Percentiles rank a stretch among this genome's conserved stretches.
Evolutionary conservation across 805 yeast species (phyloP).

Genomic region (Saturnispora bothae): DNA sequence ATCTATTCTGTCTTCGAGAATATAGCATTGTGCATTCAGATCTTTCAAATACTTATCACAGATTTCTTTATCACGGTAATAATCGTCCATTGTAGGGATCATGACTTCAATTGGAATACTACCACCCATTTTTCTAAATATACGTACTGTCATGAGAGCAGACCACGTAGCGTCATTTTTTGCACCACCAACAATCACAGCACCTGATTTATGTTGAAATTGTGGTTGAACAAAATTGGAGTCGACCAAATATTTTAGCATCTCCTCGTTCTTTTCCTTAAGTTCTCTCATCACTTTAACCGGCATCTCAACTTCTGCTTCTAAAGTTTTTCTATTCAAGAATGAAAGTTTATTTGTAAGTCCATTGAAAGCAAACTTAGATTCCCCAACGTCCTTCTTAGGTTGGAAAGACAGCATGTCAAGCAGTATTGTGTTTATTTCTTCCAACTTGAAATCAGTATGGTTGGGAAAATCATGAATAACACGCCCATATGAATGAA

Average conservation of each 20-base stretch:
- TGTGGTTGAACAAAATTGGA: background rate
- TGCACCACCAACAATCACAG: constrained; percentile 55
- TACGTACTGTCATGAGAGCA: constrained; percentile 43
- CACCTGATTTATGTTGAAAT: constrained; percentile 32
- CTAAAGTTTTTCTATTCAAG: background rate
- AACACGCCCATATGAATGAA: no score
- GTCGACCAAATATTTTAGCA: constrained; percentile 3
- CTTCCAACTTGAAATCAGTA: constrained; percentile 1
- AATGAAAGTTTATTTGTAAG: background rate
- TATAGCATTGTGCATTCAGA: constrained; percentile 50
- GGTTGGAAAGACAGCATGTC: constrained; percentile 3
- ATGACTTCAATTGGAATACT: constrained; percentile 36
- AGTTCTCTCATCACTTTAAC: constrained; percentile 7
- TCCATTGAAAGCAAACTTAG: background rate
- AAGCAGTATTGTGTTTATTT: background rate
- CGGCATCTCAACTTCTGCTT: constrained; percentile 5
- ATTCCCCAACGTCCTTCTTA: background rate
- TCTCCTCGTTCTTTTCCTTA: constrained; percentile 3
- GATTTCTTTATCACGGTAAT: constrained; percentile 33
- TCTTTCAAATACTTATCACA: constrained; percentile 35
- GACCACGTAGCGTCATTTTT: constrained; percentile 47
- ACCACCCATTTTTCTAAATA: constrained; percentile 38
- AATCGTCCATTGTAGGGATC: constrained; percentile 32
- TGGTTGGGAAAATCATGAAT: no score
- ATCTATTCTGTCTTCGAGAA: constrained; percentile 42